Evolutionary conservation across 2,329 filamentous ascomycete species (phyloP).

Genomic region (Arachnomyces sp.): DNA sequence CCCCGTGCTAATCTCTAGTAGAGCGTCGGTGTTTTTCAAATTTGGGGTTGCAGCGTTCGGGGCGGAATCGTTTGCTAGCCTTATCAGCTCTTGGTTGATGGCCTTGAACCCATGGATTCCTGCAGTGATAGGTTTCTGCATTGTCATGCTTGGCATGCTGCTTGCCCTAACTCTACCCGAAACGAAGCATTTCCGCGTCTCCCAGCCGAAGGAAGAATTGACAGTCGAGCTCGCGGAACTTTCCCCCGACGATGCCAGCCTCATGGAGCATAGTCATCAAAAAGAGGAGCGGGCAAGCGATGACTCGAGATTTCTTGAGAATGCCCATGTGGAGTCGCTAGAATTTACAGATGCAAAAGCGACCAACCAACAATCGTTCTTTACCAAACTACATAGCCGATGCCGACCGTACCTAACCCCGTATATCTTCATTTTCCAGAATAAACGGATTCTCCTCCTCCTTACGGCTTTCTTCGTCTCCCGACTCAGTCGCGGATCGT

Average conservation of each 20-base stretch:
- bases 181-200: conserved; percentile 23
- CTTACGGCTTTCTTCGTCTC: conserved; percentile 42
- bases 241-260: conserved; percentile 11
- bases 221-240: conserved; percentile 24
- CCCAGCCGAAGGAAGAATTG: conserved; percentile 8
- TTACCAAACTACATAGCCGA: conserved; percentile 11
- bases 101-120: conserved; percentile 34
- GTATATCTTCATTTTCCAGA: conserved; percentile 35
- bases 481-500: conserved; percentile 41
- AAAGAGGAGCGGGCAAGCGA: conserved; percentile 8
- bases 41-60: conserved; percentile 33
- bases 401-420: conserved; percentile 25
- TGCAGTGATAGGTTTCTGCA: conserved; percentile 27
- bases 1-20: conserved; percentile 6
- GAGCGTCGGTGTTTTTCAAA: conserved; percentile 35
- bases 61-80: conserved; percentile 32
- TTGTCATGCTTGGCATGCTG: conserved; percentile 26
- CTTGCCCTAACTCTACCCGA: conserved; percentile 31
- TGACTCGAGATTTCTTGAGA: too few relatives aligned
- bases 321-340: too few relatives aligned
- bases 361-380: conserved; percentile 9
- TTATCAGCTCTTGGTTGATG: conserved; percentile 36
- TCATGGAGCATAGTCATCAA: conserved; percentile 14
- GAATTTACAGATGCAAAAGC: conserved; percentile 1
- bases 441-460: conserved; percentile 35